Conservation (phyloP, 306 rosid genomes). For the Neltuma alba region DNA sequence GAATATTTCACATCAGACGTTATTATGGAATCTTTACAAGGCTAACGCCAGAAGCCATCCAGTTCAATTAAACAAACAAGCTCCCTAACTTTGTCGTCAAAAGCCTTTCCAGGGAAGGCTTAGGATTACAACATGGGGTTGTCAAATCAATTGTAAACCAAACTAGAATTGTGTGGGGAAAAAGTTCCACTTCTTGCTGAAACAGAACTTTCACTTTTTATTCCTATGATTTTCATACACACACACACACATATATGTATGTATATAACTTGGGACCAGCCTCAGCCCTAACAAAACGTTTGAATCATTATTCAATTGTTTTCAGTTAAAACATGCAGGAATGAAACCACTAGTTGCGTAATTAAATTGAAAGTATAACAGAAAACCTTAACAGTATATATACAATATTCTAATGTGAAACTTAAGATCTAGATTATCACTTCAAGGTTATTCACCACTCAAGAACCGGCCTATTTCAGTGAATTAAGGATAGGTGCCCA, state of each 20-base stretch:
- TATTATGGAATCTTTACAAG: slow-evolving; percentile 6
- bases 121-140: neutral
- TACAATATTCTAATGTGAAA: slow-evolving; percentile 5
- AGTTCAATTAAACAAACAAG: slow-evolving; percentile 5
- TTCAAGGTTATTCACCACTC: slow-evolving; percentile 6
- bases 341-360: neutral
- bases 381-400: neutral
- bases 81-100: slow-evolving; percentile 4
- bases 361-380: neutral
- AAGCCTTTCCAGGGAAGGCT: slow-evolving; percentile 11
- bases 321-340: neutral
- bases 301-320: neutral
- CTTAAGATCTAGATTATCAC: neutral
- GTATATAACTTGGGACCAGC: too few species aligned
- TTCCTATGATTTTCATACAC: slow-evolving; percentile 5
- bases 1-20: neutral
- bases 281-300: neutral
- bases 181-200: neutral
- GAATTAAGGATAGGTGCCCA: too few species aligned
- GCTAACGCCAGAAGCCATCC: neutral
- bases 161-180: neutral
- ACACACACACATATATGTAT: too few species aligned
- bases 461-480: neutral
- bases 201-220: neutral
- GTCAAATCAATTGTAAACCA: neutral